Conservation (phyloP, 441 rosid species). For the Adansonia madagascariensis region DNA sequence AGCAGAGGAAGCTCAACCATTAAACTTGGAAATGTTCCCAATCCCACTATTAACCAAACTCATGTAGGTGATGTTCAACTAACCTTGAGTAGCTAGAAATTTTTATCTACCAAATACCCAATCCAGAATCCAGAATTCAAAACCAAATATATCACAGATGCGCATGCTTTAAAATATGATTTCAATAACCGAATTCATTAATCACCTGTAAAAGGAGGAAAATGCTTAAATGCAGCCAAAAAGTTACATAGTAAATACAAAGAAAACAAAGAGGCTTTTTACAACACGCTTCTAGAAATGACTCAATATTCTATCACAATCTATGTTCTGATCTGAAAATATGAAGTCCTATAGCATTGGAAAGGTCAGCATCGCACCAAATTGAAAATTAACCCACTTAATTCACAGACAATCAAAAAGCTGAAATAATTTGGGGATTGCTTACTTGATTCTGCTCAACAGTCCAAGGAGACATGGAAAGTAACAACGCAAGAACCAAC, state of each 20-base stretch:
- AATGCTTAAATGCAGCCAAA: not conserved
- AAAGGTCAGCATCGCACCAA: not conserved
- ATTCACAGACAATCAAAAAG: constrained; percentile 13
- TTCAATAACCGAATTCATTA: not conserved
- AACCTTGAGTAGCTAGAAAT: not conserved
- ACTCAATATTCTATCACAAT: not conserved
- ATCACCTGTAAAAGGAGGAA: not conserved
- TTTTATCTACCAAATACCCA: not conserved
- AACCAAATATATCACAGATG: constrained; percentile 1
- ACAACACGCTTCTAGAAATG: not conserved
- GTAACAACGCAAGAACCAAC: constrained; percentile 52
- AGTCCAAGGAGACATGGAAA: constrained; percentile 52
- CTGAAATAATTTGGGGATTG: not conserved
- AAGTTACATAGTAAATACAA: not conserved
- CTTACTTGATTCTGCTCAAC: constrained; percentile 65
- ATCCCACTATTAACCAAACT: not conserved
- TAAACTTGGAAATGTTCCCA: not conserved
- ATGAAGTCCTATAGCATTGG: not conserved
- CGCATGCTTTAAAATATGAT: not conserved
- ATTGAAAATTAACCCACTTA: not conserved
- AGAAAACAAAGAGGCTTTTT: not conserved
- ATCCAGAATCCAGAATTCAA: not conserved
- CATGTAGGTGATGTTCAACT: not conserved
- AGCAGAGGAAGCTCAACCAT: not conserved
- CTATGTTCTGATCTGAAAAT: not conserved